Evolutionary conservation across 2,329 filamentous ascomycete species (phyloP).

Genomic region (Fragosphaeria purpurea): DNA sequence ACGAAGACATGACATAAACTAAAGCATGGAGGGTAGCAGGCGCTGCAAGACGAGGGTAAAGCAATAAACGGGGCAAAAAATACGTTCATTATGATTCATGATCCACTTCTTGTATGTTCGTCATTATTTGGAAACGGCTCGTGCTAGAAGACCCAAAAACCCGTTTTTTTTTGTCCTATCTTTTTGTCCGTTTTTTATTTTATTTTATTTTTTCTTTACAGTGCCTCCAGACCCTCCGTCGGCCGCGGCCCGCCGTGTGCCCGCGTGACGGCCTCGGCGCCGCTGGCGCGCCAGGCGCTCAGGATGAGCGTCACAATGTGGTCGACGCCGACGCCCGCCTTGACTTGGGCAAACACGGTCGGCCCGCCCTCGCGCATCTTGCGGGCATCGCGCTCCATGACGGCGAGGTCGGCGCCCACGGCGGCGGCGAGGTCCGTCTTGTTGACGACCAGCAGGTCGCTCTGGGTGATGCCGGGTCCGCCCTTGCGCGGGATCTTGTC

Average conservation of each 20-base stretch:
- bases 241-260: constrained; percentile 46
- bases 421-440: constrained; percentile 92
- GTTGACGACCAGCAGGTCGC: constrained; percentile 86
- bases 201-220: constrained; percentile 17
- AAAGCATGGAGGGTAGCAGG: too few relatives aligned
- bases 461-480: constrained; percentile 93
- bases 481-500: constrained; percentile 97
- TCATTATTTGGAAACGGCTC: too few relatives aligned
- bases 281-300: constrained; percentile 87
- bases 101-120: too few relatives aligned
- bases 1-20: constrained; percentile 24
- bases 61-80: background rate
- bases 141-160: too few relatives aligned
- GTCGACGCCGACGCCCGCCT: constrained; percentile 74
- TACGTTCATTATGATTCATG: too few relatives aligned
- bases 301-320: constrained; percentile 82
- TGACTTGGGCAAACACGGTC: constrained; percentile 95
- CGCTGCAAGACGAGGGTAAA: too few relatives aligned
- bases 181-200: background rate
- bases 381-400: constrained; percentile 91
- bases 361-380: constrained; percentile 95
- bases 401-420: constrained; percentile 77
- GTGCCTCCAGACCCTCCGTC: constrained; percentile 43
- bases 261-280: constrained; percentile 55
- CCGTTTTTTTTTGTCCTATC: background rate